Percentiles rank a stretch among this genome's conserved stretches.
Conservation (phyloP, 805 yeast genomes). For the Candida ponderosae region DNA sequence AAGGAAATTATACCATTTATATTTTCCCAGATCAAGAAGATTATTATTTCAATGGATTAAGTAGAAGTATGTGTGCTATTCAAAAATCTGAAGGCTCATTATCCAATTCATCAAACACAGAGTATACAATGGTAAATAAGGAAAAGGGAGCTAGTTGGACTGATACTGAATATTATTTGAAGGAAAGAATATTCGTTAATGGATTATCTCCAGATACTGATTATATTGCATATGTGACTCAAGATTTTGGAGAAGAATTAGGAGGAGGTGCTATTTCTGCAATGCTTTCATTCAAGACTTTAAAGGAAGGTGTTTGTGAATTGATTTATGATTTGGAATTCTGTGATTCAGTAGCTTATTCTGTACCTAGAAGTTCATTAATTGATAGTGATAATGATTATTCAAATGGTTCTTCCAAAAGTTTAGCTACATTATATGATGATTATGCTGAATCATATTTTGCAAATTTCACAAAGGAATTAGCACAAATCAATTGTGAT, state of each 20-base stretch:
- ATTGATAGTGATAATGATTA: constrained; percentile 21
- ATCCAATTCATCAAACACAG: not conserved
- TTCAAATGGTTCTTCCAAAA: not conserved
- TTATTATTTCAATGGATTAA: constrained; percentile 29
- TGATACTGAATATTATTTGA: constrained; percentile 28
- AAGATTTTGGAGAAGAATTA: constrained; percentile 31
- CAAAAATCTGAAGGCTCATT: constrained; percentile 28
- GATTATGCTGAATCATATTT: constrained; percentile 46
- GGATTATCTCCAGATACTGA: constrained; percentile 53
- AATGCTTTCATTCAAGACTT: constrained; percentile 49
- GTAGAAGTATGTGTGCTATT: constrained; percentile 68
- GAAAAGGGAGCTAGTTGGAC: constrained; percentile 28
- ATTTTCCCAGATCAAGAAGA: constrained; percentile 36
- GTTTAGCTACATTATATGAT: constrained; percentile 48
- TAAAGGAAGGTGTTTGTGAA: constrained; percentile 52
- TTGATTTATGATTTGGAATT: constrained; percentile 68
- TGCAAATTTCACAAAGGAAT: constrained; percentile 62
- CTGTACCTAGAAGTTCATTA: constrained; percentile 57
- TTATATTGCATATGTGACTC: constrained; percentile 59
- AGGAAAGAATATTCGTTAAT: constrained; percentile 54
- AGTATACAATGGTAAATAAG: not conserved
- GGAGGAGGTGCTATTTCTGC: constrained; percentile 61
- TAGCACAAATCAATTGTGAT: constrained; percentile 73
- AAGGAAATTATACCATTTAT: constrained; percentile 29
- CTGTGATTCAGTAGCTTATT: constrained; percentile 77